Evolutionary conservation across 2,329 filamentous ascomycete genomes (phyloP).

Genomic region (Rutstroemia sp.): DNA sequence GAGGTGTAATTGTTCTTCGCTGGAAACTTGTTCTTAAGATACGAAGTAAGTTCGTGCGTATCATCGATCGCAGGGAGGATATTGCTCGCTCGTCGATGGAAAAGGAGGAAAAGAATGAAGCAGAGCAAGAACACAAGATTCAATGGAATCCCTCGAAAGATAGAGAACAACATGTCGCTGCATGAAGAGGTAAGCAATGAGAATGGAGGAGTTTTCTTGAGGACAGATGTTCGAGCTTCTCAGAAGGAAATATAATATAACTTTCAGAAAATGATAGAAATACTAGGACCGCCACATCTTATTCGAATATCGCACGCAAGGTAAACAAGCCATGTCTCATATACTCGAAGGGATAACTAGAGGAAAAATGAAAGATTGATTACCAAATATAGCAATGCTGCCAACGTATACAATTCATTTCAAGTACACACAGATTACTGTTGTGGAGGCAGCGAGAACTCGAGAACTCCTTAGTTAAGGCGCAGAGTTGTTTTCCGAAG

Average conservation of each 20-base stretch:
- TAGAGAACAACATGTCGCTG: slow-evolving; percentile 6
- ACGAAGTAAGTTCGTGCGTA: background rate
- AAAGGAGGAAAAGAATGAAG: background rate
- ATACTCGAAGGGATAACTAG: no score
- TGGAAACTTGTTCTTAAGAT: background rate
- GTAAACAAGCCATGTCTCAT: no score
- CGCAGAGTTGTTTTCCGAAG: no score
- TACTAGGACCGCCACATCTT: no score
- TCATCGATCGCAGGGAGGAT: background rate
- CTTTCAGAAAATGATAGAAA: no score
- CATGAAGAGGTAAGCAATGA: background rate
- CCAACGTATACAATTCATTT: no score
- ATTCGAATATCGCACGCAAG: no score
- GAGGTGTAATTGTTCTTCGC: background rate
- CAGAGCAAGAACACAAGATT: background rate
- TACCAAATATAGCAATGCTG: no score
- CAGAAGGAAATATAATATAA: background rate
- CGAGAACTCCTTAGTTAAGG: no score
- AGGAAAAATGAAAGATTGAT: no score
- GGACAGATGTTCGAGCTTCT: background rate
- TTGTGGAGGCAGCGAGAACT: no score
- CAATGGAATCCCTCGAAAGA: background rate
- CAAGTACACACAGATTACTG: no score
- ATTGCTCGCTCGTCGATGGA: background rate
- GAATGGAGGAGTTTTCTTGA: background rate